Conservation (phyloP, 225 moss, liverwort and hornwort genomes). For the Pleurozium schreberi region DNA sequence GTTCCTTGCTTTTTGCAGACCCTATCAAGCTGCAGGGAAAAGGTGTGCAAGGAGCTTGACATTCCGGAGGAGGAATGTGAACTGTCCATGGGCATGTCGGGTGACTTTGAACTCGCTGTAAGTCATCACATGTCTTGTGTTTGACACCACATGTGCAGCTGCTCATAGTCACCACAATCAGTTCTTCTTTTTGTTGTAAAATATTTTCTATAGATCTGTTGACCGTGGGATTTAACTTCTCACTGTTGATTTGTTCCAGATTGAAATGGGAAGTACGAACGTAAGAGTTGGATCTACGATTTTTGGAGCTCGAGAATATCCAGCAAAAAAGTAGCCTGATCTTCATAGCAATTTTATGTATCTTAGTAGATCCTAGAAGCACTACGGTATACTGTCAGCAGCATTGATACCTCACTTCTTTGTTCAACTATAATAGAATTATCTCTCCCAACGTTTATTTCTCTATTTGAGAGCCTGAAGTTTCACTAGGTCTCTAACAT, state of each 20-base stretch:
- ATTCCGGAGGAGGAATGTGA: constrained; percentile 68
- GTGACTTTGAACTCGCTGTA: constrained; percentile 89
- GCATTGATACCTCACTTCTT: not conserved
- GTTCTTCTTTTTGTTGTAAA: not conserved
- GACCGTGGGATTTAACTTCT: not conserved
- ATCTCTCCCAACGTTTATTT: not conserved
- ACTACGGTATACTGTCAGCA: not conserved
- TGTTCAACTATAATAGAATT: not conserved
- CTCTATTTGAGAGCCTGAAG: not conserved
- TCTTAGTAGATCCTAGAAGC: not conserved
- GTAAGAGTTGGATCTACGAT: constrained; percentile 77
- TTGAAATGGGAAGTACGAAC: constrained; percentile 84
- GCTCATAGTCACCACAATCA: not conserved
- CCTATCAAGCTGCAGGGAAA: constrained; percentile 65
- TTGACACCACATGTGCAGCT: not conserved
- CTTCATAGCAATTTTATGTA: not conserved
- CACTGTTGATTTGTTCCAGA: constrained; percentile 19
- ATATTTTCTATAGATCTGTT: not conserved
- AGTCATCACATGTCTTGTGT: not conserved
- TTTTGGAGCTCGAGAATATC: constrained; percentile 74
- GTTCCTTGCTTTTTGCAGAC: constrained; percentile 24
- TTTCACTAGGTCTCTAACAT: not conserved
- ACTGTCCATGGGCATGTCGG: constrained; percentile 96
- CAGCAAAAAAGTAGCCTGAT: constrained; percentile 30
- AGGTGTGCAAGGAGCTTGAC: constrained; percentile 55